Percentiles rank a stretch among this genome's conserved stretches.
Conservation (phyloP, 257 asterid genomes). For the Verbascum thapsus region DNA sequence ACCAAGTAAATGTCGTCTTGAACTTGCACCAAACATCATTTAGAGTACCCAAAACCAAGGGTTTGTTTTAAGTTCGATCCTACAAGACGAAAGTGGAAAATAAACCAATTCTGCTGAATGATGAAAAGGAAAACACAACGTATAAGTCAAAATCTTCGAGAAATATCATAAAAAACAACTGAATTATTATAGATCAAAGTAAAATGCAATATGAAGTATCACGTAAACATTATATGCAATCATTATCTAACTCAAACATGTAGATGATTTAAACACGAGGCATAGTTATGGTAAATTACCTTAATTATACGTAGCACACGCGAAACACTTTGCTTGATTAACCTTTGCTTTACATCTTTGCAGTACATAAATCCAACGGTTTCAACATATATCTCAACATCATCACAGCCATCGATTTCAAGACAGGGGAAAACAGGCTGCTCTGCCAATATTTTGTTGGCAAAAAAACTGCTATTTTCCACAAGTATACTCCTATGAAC, state of each 20-base stretch:
- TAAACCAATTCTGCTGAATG: no score
- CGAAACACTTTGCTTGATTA: slow-evolving; percentile 83
- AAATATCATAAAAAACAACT: not conserved
- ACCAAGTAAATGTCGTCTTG: slow-evolving; percentile 5
- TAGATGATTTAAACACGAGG: no score
- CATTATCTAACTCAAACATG: no score
- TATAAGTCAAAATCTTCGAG: no score
- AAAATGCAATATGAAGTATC: not conserved
- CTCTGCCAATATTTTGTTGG: slow-evolving; percentile 49
- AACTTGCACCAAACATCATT: no score
- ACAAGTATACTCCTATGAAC: slow-evolving; percentile 68
- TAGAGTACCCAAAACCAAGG: no score
- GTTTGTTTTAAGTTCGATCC: no score
- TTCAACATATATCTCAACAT: slow-evolving; percentile 89
- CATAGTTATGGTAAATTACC: slow-evolving; percentile 49
- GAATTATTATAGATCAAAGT: not conserved
- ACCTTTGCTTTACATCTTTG: slow-evolving; percentile 77
- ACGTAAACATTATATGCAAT: slow-evolving; percentile 2
- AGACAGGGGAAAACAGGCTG: slow-evolving; percentile 75
- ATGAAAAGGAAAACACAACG: no score
- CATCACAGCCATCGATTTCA: slow-evolving; percentile 87
- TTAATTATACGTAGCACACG: slow-evolving; percentile 84
- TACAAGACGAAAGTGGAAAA: no score
- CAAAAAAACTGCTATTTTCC: slow-evolving; percentile 68
- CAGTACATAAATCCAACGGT: slow-evolving; percentile 95